These are phyloP conservation scores for Nakazawaea ishiwadae DNA, from an alignment of 805 yeast species.

Conservation along the genomic window DNA sequence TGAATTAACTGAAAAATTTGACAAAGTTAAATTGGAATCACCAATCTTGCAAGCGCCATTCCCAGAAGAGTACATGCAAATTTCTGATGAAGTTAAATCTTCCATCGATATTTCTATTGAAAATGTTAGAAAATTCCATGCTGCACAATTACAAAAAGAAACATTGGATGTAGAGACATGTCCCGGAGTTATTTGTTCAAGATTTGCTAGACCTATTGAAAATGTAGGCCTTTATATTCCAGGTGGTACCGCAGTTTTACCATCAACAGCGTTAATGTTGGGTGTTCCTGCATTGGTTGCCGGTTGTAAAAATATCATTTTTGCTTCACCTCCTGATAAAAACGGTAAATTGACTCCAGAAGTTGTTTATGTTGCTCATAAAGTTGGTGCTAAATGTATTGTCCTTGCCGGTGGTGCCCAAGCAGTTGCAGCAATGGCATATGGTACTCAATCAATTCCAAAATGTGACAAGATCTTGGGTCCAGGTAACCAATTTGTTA, in stretches of 20 bases:
- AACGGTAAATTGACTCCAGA: slow-evolving; percentile 96
- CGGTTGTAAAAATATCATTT: slow-evolving; percentile 84
- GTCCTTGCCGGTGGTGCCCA: slow-evolving; percentile 99
- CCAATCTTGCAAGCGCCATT: slow-evolving; percentile 89
- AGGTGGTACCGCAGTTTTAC: slow-evolving; percentile 98
- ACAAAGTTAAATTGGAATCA: slow-evolving; percentile 64
- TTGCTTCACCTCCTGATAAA: slow-evolving; percentile 94
- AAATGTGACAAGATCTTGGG: slow-evolving; percentile 97
- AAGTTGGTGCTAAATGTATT: slow-evolving; percentile 86
- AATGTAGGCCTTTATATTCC: slow-evolving; percentile 95
- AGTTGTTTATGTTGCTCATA: slow-evolving; percentile 95
- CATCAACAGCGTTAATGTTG: slow-evolving; percentile 96
- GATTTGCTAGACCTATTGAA: slow-evolving; percentile 93
- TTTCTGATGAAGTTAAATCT: slow-evolving; percentile 66
- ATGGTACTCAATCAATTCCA: slow-evolving; percentile 89
- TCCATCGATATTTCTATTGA: slow-evolving; percentile 88
- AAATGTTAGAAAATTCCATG: slow-evolving; percentile 88
- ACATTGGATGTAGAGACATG: slow-evolving; percentile 82
- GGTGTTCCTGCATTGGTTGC: slow-evolving; percentile 99
- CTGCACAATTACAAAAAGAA: slow-evolving; percentile 79
- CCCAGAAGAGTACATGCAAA: slow-evolving; percentile 67
- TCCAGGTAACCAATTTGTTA: slow-evolving; percentile 98
- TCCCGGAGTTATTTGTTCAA: slow-evolving; percentile 90
- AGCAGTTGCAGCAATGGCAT: slow-evolving; percentile 98
- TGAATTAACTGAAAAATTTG: slow-evolving; percentile 90